Base-by-base conservation (phyloP, 305 asterid species). In the Solanum hybrid region DNA sequence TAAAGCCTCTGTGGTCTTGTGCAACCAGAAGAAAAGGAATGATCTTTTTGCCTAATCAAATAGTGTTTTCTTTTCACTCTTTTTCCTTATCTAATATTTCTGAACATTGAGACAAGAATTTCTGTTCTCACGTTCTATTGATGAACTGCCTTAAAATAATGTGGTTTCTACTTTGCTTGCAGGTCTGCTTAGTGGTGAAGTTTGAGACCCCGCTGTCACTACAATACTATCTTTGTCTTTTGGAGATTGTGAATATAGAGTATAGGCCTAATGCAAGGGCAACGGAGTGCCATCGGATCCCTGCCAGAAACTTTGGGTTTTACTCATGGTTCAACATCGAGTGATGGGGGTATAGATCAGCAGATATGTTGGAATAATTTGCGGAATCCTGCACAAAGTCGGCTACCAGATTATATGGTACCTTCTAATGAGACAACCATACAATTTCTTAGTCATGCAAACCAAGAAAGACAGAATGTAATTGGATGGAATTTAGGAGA, bases 261-360 rank as follows among this genome's bases (percentile, higher is more conserved):
- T n/a, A 34, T 87, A 92, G 93, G 92, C 93, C 94, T 87, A 91
- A 97, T 97, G 99, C 98, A 97, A 94, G 98, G 98, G 92, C 98
- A 92, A 87, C 92, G 95, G 88, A 93, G 96, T 93, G 92, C 95
- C 31, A 79, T 94, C 29, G 94, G 95, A 89, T 92, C 98, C 85
- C 92, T 95, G 89, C 95, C 96, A 35, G 98, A 97, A 88, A 94
- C 92, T 86, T 71, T 96, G 81, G 90, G 95, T 93, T 94, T 96
- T 51, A 95, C 94, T 89, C 95, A 91, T 90, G 96, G 96, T 64
- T 93, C 98, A 51, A 66, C 95, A 34, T 91, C 98, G 80, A 92
- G 89, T 90, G 97, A 95, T 86, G 87, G 93, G 22, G 92, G 91
- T 89, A 86, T 95, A 91, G 97, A 95, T 89, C 93, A 95, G 92